phyloP scores from a whole-genome alignment of 108 stramenopile species.

The Phaeodactylum tricornutum region DNA sequence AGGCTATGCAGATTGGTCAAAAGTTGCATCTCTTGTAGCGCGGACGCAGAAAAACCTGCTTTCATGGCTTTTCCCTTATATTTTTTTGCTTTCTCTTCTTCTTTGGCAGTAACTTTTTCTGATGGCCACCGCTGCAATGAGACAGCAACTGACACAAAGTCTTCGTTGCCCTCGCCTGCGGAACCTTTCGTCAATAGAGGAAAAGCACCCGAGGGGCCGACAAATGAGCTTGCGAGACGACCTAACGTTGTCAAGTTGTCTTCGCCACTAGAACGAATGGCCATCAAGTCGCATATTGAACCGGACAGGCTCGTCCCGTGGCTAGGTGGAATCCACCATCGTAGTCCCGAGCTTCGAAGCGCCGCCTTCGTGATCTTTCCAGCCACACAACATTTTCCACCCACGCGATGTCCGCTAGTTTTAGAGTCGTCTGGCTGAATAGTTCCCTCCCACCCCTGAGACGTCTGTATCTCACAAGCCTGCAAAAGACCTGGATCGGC shows the following conservation, averaged over 20 bases:
- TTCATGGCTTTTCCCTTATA: conserved; percentile 24
- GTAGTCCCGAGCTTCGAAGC: conserved; percentile 46
- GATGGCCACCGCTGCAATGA: conserved; percentile 80
- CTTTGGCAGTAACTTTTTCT: conserved; percentile 61
- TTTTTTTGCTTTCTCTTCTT: conserved; percentile 24
- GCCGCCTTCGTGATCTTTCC: conserved; percentile 42
- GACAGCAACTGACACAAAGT: conserved; percentile 60
- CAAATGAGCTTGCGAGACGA: conserved; percentile 28
- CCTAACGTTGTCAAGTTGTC: conserved; percentile 18
- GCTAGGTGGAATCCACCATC: conserved; percentile 75
- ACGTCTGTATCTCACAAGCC: conserved; percentile 37
- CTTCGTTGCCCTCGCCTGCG: too few relatives aligned
- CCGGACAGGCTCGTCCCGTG: conserved; percentile 57
- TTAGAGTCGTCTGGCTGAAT: conserved; percentile 23
- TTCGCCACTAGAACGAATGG: conserved; percentile 17
- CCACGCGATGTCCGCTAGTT: not conserved
- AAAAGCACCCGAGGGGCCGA: too few relatives aligned
- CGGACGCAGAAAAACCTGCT: conserved; percentile 68
- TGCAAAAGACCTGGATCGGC: conserved; percentile 41
- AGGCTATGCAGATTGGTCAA: conserved; percentile 62
- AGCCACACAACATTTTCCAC: conserved; percentile 65
- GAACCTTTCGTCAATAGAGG: too few relatives aligned
- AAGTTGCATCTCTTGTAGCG: conserved; percentile 81
- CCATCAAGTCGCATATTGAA: conserved; percentile 60
- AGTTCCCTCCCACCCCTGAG: conserved; percentile 61